A percentile compares a stretch with the other conserved stretches of the same genome.
Evolutionary conservation across 2,329 filamentous ascomycete species (phyloP).

Genomic region (Sporothrix brunneoviolacea): DNA sequence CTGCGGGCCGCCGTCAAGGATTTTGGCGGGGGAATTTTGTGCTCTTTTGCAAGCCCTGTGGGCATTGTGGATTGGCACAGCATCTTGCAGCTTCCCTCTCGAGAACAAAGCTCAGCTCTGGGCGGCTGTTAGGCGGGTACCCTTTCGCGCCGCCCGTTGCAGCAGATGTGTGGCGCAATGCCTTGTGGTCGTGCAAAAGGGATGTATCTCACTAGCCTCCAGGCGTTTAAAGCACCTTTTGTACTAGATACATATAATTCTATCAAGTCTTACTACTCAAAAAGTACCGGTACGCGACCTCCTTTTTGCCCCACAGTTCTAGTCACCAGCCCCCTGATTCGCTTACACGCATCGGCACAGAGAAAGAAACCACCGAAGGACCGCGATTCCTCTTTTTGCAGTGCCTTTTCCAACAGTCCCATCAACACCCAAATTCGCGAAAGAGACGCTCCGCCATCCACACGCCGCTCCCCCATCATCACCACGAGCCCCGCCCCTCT

Average conservation of each 20-base stretch:
- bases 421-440: slow-evolving; percentile 6
- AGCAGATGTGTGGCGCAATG: no score
- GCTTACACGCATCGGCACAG: slow-evolving; percentile 11
- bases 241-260: no score
- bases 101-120: no score
- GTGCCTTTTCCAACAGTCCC: slow-evolving; percentile 10
- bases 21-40: slow-evolving; percentile 13
- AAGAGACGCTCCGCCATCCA: slow-evolving; percentile 8
- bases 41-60: slow-evolving; percentile 11
- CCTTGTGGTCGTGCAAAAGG: no score
- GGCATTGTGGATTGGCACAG: no score
- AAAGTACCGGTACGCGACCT: background rate
- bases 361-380: slow-evolving; percentile 7
- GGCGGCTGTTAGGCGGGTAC: no score
- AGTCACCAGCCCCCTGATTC: slow-evolving; percentile 24
- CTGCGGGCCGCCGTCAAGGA: slow-evolving; percentile 5
- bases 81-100: no score
- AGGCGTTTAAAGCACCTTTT: no score
- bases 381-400: slow-evolving; percentile 17
- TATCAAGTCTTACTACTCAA: background rate
- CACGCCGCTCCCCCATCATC: slow-evolving; percentile 5
- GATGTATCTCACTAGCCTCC: no score
- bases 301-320: slow-evolving; percentile 16
- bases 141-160: no score
- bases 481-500: slow-evolving; percentile 1